Percentiles rank a stretch among this genome's conserved stretches.
phyloP scores from a whole-genome alignment of 768 basidiomycete genomes.

The Collybia sordida region DNA sequence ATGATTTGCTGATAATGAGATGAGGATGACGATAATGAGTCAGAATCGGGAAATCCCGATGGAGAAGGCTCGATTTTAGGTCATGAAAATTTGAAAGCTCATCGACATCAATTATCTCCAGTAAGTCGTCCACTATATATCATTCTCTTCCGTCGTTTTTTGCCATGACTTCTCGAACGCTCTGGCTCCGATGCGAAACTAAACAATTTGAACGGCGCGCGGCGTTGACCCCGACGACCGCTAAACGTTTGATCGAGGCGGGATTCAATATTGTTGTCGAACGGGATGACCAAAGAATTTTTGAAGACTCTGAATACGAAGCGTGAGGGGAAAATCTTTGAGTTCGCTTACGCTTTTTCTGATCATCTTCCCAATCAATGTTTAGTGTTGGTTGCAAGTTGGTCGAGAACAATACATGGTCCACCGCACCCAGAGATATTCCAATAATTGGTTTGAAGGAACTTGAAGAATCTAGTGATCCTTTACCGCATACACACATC shows the following conservation, averaged over 20 bases:
- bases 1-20: too few relatives aligned
- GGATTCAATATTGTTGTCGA: slow-evolving; percentile 93
- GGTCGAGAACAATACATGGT: slow-evolving; percentile 88
- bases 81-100: background rate
- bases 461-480: slow-evolving; percentile 75
- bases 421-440: slow-evolving; percentile 65
- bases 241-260: slow-evolving; percentile 82
- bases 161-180: slow-evolving; percentile 47
- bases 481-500: slow-evolving; percentile 94
- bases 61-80: background rate
- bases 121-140: background rate
- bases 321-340: slow-evolving; percentile 53
- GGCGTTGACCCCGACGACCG: slow-evolving; percentile 88
- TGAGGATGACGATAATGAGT: background rate
- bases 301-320: slow-evolving; percentile 90
- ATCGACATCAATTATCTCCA: background rate
- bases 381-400: slow-evolving; percentile 86
- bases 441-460: slow-evolving; percentile 97
- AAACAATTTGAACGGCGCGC: slow-evolving; percentile 93
- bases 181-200: slow-evolving; percentile 98
- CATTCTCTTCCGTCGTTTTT: too few relatives aligned
- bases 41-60: background rate
- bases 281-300: slow-evolving; percentile 91
- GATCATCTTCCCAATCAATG: slow-evolving; percentile 8
- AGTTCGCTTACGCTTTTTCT: slow-evolving; percentile 2